phyloP scores from a whole-genome alignment of 2,329 filamentous ascomycete species.

The Cladophialophora bantiana region DNA sequence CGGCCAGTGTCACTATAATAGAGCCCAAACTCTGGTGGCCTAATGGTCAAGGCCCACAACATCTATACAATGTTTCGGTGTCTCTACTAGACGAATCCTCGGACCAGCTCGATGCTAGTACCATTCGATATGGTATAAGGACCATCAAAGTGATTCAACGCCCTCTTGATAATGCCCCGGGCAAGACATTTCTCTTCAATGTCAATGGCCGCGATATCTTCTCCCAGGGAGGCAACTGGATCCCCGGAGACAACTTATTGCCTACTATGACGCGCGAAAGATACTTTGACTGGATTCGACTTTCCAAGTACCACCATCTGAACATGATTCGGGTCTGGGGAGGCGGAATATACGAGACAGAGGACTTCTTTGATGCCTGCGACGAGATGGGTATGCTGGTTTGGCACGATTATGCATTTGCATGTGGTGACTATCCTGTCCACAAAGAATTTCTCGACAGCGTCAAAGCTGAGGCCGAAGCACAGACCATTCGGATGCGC shows the following conservation, averaged over 20 bases:
- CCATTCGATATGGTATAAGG: conserved; percentile 63
- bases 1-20: conserved; percentile 11
- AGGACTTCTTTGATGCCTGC: conserved; percentile 75
- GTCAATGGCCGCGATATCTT: conserved; percentile 73
- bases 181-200: conserved; percentile 69
- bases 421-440: conserved; percentile 75
- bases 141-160: conserved; percentile 54
- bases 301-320: conserved; percentile 67
- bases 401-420: conserved; percentile 91
- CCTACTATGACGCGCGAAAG: conserved; percentile 60
- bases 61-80: conserved; percentile 62
- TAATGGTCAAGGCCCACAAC: conserved; percentile 64
- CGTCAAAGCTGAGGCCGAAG: conserved; percentile 70
- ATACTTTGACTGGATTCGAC: conserved; percentile 67
- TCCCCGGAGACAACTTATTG: conserved; percentile 67
- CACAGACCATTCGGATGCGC: conserved; percentile 72
- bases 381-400: conserved; percentile 80
- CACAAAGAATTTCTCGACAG: conserved; percentile 68
- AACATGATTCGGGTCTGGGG: conserved; percentile 73
- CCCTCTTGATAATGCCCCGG: conserved; percentile 54
- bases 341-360: conserved; percentile 78
- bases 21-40: conserved; percentile 65
- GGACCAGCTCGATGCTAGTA: conserved; percentile 46
- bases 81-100: conserved; percentile 44
- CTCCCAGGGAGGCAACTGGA: conserved; percentile 71